Evolutionary conservation across 345 rosid species (phyloP).

Genomic region (Hypericum androsaemum): DNA sequence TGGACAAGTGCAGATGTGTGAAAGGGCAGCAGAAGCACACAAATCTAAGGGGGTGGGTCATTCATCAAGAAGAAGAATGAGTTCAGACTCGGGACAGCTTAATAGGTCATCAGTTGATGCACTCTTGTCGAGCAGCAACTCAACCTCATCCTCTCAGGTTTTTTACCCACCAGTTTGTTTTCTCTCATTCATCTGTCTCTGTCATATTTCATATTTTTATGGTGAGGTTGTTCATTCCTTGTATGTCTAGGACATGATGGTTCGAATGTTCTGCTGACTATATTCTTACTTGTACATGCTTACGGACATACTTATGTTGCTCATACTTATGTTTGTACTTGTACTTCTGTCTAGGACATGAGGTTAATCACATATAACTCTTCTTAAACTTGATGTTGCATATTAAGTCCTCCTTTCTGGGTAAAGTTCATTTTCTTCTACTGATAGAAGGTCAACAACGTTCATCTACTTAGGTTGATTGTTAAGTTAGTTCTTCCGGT

Average conservation of each 20-base stretch:
- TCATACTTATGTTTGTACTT: no score
- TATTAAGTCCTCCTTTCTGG: no score
- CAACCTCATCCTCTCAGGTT: slow-evolving; percentile 53
- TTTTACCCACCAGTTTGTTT: not conserved
- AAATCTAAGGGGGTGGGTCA: slow-evolving; percentile 59
- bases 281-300: no score
- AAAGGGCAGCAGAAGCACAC: slow-evolving; percentile 94
- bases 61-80: slow-evolving; percentile 62
- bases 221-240: not conserved
- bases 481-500: no score
- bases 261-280: not conserved
- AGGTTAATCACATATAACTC: no score
- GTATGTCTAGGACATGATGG: not conserved
- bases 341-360: no score
- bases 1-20: slow-evolving; percentile 63
- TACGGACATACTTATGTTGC: no score
- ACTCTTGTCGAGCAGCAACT: slow-evolving; percentile 55
- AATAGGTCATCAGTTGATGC: slow-evolving; percentile 86
- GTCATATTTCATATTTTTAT: not conserved
- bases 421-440: no score
- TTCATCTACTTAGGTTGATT: no score
- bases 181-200: not conserved
- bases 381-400: no score
- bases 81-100: slow-evolving; percentile 47
- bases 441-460: no score